Conservation (phyloP, 108 stramenopile species). For the Discostella stelligeroides region DNA sequence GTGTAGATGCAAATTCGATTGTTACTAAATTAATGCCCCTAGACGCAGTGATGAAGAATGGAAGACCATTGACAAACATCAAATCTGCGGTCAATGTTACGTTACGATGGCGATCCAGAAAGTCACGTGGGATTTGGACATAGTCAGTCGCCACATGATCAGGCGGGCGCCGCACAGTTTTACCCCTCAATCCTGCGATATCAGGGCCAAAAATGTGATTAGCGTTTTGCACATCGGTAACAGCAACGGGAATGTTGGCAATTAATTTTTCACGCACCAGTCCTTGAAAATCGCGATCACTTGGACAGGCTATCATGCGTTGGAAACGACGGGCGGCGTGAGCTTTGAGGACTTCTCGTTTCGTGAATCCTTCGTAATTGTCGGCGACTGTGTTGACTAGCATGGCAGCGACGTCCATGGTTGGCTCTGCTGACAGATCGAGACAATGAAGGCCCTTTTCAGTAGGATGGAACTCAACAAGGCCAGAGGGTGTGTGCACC, state of each 20-base stretch:
- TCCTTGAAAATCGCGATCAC: not conserved
- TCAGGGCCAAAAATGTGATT: slow-evolving; percentile 41
- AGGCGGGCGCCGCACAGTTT: slow-evolving; percentile 11
- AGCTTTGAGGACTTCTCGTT: slow-evolving; percentile 6
- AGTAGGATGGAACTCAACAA: not conserved
- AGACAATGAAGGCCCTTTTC: not conserved
- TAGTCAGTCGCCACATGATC: not conserved
- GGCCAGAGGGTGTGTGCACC: not conserved
- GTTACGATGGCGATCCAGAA: slow-evolving; percentile 27
- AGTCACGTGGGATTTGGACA: slow-evolving; percentile 20
- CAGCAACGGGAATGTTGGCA: slow-evolving; percentile 39
- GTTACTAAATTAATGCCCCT: slow-evolving; percentile 24
- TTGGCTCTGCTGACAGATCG: not conserved
- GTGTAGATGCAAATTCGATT: not conserved
- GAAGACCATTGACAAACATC: slow-evolving; percentile 40
- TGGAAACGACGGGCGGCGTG: not conserved
- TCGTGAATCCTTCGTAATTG: slow-evolving; percentile 8
- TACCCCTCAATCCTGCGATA: slow-evolving; percentile 19
- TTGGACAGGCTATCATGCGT: slow-evolving; percentile 4
- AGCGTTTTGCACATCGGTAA: slow-evolving; percentile 32
- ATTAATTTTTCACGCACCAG: slow-evolving; percentile 13
- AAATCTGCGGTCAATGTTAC: slow-evolving; percentile 43
- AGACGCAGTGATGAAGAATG: slow-evolving; percentile 33
- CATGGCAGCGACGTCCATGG: too few species aligned
- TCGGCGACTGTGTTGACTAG: not conserved